phyloP scores from a whole-genome alignment of 2,329 filamentous ascomycete genomes.

The Davidsoniella virescens region DNA sequence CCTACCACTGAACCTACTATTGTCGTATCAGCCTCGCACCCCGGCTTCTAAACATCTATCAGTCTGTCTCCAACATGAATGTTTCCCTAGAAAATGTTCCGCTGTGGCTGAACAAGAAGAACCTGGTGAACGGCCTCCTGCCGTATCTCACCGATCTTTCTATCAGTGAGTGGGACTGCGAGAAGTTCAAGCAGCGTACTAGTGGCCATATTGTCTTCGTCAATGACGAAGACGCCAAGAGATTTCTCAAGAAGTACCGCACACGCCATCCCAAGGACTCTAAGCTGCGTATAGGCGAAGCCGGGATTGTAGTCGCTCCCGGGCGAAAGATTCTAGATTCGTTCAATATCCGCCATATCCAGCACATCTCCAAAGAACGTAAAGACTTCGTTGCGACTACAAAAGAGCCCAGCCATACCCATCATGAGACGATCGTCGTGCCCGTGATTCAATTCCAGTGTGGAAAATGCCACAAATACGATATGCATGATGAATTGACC shows the following conservation, averaged over 20 bases:
- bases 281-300: conserved; percentile 19
- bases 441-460: conserved; percentile 22
- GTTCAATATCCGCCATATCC: conserved; percentile 17
- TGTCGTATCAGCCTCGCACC: background rate
- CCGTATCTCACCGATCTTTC: conserved; percentile 24
- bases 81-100: conserved; percentile 30
- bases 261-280: conserved; percentile 15
- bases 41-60: background rate
- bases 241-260: conserved; percentile 23
- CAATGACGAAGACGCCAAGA: conserved; percentile 21
- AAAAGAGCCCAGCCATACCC: conserved; percentile 13
- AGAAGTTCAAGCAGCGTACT: conserved; percentile 23
- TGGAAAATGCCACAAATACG: conserved; percentile 31
- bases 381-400: conserved; percentile 13
- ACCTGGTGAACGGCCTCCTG: conserved; percentile 24
- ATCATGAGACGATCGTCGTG: conserved; percentile 13
- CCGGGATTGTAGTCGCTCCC: conserved; percentile 17
- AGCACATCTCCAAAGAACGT: conserved; percentile 10
- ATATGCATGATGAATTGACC: conserved; percentile 19
- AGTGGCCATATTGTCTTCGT: conserved; percentile 30
- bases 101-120: conserved; percentile 22
- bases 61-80: conserved; percentile 24
- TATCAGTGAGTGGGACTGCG: conserved; percentile 28
- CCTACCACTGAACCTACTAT: too few relatives aligned
- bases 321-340: conserved; percentile 22